Base-by-base conservation (phyloP, 495 filamentous ascomycete species). In the Cladorrhinum samala region DNA sequence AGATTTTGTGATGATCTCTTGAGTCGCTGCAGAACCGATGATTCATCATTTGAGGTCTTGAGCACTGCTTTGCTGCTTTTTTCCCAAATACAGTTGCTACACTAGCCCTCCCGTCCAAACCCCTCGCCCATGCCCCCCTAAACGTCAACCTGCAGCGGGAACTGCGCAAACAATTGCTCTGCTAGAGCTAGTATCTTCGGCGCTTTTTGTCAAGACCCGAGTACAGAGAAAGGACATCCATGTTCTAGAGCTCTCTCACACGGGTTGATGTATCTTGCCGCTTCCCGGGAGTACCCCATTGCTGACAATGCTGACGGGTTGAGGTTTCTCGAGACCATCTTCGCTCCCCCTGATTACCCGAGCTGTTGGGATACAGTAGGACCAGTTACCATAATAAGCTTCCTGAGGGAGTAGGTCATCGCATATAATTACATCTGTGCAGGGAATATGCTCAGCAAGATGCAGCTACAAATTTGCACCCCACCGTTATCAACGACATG, bases 351-450 rank as follows among this genome's bases (percentile, higher is more conserved):
- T 33, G 27, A 33, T 33, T 33, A 33, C 27, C 27, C 27, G 27
- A 6, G 6, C 27, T 23, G 13, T 23, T 23, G 19, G 9, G 9
- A 24, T n/a, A n/a, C n/a, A n/a, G n/a, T n/a, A n/a, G n/a, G n/a
- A n/a, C n/a, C n/a, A n/a, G n/a, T n/a, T n/a, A 27, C 24, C 24
- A 33, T 14, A 27, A 17, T 17, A 47, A 16, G 14, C 4, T 47
- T 47, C 24, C 24, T 47, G 45, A 47, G 24, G 45, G 21, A 46
- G 23, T 27, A 9, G 9, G n/a, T 42, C 21, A n/a, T 20, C 18
- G 45, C n/a, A n/a, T n/a, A 38, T 52, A 54, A 58, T 44, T 25
- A 24, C 18, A 39, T 19, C 18, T 46, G 24, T 58, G 13, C 41
- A 50, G 18, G 45, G 41, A 47, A 53, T 3, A 33, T 19, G 37